Base-by-base conservation (phyloP, 768 basidiomycete genomes). In the Podaxis pistillaris region DNA sequence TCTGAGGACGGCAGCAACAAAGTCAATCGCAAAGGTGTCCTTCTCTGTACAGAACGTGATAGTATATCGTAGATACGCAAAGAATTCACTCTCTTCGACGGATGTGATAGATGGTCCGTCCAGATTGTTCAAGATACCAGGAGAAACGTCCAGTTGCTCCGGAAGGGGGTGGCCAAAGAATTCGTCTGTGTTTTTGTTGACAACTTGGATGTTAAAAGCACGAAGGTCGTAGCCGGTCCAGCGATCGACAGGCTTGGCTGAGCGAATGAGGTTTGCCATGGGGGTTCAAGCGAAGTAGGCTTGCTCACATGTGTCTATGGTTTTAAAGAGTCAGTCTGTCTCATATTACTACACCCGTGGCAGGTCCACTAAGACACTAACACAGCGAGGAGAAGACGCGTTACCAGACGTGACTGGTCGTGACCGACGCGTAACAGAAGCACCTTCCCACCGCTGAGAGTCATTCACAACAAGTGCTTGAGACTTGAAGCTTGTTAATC, bases 341-440 rank as follows among this genome's bases (percentile, higher is more conserved):
- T 33, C 30, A 33, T 33, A 1, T 33, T 33, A 33, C 30, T 2
- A 1, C 30, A 33, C 30, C 30, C 30, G 0, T 33, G 30, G 8
- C 8, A 0, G 30, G 30, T 2, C 30, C 30, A 9, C 28, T 26
- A 26, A 26, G 24, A 26, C 24, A 26, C 24, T 26, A 26, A 28
- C 4, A 28, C 24, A 26, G 24, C 24, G 1, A 28, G 28, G 28
- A 30, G 30, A 59, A 37, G 51, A 44, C 37, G 58, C 49, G 58
- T 59, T 59, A 59, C 49, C 19, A 17, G 11, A n/a, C 24, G 50
- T 59, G 58, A 52, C 58, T n/a, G 26, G 46, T 49, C 37, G 58
- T 59, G 58, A 59, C 58, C 3, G 26, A 57, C 58, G 58, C 58
- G 58, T 59, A 51, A 52, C 40, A 51, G 24, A 22, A 24, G 7